Percentiles rank a stretch among this genome's conserved stretches.
phyloP scores from a whole-genome alignment of 345 rosid species.

The Euphorbia lathyris region DNA sequence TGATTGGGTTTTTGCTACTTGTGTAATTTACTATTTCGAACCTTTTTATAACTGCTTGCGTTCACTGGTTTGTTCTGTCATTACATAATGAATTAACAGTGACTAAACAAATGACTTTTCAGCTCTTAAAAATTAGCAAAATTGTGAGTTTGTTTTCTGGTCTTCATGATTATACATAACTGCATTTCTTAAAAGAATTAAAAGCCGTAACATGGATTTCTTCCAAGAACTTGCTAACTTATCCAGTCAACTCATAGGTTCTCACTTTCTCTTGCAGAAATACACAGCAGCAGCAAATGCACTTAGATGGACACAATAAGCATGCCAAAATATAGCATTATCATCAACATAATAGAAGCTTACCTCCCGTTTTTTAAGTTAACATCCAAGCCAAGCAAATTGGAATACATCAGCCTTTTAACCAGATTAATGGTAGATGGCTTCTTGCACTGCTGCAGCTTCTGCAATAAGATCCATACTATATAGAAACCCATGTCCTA shows the following conservation, averaged over 20 bases:
- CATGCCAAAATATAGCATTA: not conserved
- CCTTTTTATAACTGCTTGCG: not conserved
- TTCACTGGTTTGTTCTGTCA: not conserved
- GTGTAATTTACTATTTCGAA: not conserved
- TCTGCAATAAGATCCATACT: slow-evolving; percentile 40
- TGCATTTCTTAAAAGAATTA: not conserved
- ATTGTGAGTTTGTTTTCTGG: not conserved
- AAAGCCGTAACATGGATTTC: not conserved
- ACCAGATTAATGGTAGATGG: slow-evolving; percentile 72
- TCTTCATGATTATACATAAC: not conserved
- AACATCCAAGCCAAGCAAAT: slow-evolving; percentile 73
- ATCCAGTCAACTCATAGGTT: not conserved
- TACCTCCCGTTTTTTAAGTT: slow-evolving; percentile 82
- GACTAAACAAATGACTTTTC: not conserved
- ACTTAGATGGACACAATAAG: not conserved
- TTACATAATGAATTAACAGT: not conserved
- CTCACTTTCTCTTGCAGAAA: not conserved
- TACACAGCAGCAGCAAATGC: not conserved
- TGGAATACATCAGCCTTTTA: slow-evolving; percentile 64
- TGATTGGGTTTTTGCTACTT: not conserved
- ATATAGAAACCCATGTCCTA: not conserved
- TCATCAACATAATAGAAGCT: slow-evolving; percentile 17
- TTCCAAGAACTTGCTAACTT: not conserved
- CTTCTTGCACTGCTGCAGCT: slow-evolving; percentile 72
- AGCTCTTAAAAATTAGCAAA: not conserved